Evolutionary conservation across 2,329 filamentous ascomycete genomes (phyloP), one percentile per base, ranked within the genome.

Genomic region (Fusarium sp.): DNA sequence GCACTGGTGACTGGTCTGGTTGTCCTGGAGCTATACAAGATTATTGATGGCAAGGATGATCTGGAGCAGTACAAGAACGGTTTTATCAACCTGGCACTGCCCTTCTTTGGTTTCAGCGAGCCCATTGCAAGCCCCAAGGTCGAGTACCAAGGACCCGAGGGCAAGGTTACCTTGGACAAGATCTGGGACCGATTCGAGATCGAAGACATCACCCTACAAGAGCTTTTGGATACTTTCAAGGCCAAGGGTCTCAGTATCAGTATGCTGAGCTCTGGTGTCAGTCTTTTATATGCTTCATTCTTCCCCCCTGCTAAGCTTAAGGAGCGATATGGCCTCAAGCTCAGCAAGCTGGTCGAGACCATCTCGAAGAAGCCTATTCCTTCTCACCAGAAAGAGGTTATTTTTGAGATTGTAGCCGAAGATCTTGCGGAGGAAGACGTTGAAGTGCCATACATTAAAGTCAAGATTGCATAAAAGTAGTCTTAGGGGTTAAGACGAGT

Each of bases 11-110:
- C 95, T 3, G 95, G 95, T 55, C 83, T 99, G 41, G 93, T 99
- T 49, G 85, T 96, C 14, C 80, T 99, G 41, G 95, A 99, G 80
- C 80, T 98, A 43, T 97, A 92, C 88, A 99, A 99, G 86, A 86
- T 99, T 63, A 83, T 99, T 41, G 95, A 98, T 72, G 94, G 93
- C 73, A 97, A 99, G 83, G 86, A 84, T n/a, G 92, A 98, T 69
- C 89, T 97, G 65, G 95, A 98, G 79, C 91, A 98, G 78, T 99
- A 96, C 88, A 98, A 98, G 86, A 99, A 99, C 73, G 95, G 95
- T 14, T 99, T 99, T 77, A 84, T 98, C 78, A 99, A 99, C 79
- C 80, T 99, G 67, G 95, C 95, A 2, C 80, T 99, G 63, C 95
- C 95, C 1, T 98, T 99, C 84, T 97, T 99, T 69, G 94, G 94